phyloP scores from a whole-genome alignment of 805 yeast species.

The Saccharomycopsis fodiens region DNA sequence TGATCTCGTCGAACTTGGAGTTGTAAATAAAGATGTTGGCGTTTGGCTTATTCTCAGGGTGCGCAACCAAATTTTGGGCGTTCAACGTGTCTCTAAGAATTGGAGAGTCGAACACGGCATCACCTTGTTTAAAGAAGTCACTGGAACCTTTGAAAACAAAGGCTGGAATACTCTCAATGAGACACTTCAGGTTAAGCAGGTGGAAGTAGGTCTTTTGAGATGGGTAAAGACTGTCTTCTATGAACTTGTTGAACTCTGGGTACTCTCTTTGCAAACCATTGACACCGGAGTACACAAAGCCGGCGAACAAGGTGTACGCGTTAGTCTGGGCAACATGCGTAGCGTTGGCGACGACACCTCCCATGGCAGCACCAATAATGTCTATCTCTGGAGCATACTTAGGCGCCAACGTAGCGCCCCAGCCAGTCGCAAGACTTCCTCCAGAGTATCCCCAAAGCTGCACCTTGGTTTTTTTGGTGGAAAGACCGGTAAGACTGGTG shows the following conservation, averaged over 20 bases:
- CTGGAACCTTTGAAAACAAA: background rate
- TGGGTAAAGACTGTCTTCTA: background rate
- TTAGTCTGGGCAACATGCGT: background rate
- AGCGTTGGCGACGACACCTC: background rate
- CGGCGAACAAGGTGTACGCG: background rate
- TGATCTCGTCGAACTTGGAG: too few relatives aligned
- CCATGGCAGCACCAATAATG: background rate
- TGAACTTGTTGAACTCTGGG: background rate
- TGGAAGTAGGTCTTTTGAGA: background rate
- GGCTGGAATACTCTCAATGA: background rate
- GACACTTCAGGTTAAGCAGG: background rate
- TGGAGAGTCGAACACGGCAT: background rate
- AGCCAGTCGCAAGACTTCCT: background rate
- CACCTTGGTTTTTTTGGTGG: background rate
- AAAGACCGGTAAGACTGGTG: too few relatives aligned
- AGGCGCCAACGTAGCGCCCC: background rate
- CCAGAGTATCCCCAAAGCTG: background rate
- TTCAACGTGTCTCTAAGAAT: background rate
- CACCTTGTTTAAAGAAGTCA: background rate
- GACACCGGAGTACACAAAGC: background rate
- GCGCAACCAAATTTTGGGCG: background rate
- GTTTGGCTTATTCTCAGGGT: too few relatives aligned
- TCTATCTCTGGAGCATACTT: background rate
- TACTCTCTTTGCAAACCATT: background rate
- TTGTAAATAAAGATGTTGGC: background rate